Evolutionary conservation across 805 yeast genomes (phyloP), one percentile per base, ranked within the genome.

Genomic region (Saccharomycopsis sp.): DNA sequence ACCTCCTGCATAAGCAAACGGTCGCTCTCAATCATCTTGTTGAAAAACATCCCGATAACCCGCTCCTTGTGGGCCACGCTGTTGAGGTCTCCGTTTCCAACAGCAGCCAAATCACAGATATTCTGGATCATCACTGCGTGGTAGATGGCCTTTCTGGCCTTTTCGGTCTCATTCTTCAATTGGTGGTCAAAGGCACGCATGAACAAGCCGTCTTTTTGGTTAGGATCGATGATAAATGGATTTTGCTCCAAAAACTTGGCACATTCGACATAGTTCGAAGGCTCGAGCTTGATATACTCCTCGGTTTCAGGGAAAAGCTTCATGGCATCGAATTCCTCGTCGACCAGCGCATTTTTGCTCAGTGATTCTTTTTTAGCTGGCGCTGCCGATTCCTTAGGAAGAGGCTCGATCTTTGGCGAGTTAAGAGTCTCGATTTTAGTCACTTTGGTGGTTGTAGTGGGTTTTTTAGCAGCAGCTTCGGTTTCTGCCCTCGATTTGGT

Each of bases 141-240:
- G 69, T 83, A 86, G 51, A 92, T 84, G n/a, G 83, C 80, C 60
- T 82, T 85, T 60, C 77, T 79, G 8, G 96, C 83, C 4, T 70
- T 68, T 3, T 63, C 61, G 0, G 78, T 66, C 52, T 89, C 78
- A 20, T 83, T 86, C 14, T 79, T 82, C 61, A 92, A 76, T 68
- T 90, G 89, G 57, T 77, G 75, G 66, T 92, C 96, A 70, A 94
- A 94, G 0, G 97, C 95, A 20, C 85, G 85, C 97, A 92, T 91
- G 68, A 91, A 76, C 59, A 94, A 80, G 0, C 96, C 89, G 70
- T 94, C 98, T 67, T 91, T 90, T 68, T 94, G 97, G 61, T 84
- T 84, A 63, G 86, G 90, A 2, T 82, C 82, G 53, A 91, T 82
- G 58, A 94, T 88, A 58, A 79, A 76, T 46, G 88, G 81, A 70